A percentile compares a stretch with the other conserved stretches of the same genome.
Evolutionary conservation across 2,329 filamentous ascomycete species (phyloP).

Genomic region (Fusarium citri): DNA sequence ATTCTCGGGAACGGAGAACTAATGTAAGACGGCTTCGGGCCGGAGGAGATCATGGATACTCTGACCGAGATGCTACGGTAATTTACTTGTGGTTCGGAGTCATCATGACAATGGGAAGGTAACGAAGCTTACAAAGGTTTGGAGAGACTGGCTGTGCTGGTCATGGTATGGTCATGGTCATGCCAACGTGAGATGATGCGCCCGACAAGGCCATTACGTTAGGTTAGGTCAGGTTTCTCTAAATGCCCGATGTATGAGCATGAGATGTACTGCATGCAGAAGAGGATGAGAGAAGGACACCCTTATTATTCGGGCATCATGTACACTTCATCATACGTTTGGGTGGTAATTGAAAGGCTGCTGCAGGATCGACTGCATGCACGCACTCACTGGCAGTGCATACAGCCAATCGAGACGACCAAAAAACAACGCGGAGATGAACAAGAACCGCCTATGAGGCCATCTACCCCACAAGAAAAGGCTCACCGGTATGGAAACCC

Average conservation of each 20-base stretch:
- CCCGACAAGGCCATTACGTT: conserved; percentile 20
- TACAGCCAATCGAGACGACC: conserved; percentile 6
- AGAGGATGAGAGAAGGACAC: no score
- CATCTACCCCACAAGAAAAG: conserved; percentile 36
- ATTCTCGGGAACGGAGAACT: conserved; percentile 26
- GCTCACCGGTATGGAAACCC: conserved; percentile 40
- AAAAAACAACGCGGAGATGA: conserved; percentile 26
- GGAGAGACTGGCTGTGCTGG: background rate
- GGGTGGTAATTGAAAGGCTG: background rate
- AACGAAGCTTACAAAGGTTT: background rate
- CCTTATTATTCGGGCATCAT: background rate
- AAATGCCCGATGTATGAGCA: conserved; percentile 15
- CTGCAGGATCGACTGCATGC: conserved; percentile 9
- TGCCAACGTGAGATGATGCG: conserved; percentile 36
- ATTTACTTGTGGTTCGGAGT: background rate
- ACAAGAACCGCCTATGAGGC: conserved; percentile 26
- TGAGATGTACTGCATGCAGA: background rate
- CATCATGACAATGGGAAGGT: background rate
- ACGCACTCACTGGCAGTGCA: conserved; percentile 2
- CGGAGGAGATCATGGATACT: conserved; percentile 2
- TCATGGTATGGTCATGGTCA: background rate
- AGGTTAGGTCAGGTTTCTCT: conserved; percentile 1
- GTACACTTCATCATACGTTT: conserved; percentile 23
- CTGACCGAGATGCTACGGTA: background rate
- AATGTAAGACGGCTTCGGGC: background rate